phyloP scores from a whole-genome alignment of 148 eudicot genomes.

The Chenopodium album region DNA sequence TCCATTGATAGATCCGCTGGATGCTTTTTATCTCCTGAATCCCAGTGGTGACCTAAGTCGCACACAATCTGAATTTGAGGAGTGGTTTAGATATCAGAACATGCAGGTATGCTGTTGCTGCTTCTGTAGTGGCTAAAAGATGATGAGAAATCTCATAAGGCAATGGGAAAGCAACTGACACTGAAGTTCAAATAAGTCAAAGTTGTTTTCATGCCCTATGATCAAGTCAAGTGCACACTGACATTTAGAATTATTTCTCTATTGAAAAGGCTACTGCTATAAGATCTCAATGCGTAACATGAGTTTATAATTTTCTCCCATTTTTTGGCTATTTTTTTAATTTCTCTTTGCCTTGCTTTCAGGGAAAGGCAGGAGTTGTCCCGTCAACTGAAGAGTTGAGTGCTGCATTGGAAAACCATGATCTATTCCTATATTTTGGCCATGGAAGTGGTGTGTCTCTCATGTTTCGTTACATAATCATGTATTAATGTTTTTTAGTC shows the following conservation, averaged over 20 bases:
- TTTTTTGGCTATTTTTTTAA: background rate
- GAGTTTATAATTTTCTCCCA: background rate
- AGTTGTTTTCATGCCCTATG: background rate
- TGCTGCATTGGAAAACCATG: conserved; percentile 69
- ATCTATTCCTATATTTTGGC: conserved; percentile 82
- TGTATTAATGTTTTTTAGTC: background rate
- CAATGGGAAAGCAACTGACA: background rate
- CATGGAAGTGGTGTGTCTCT: conserved; percentile 84
- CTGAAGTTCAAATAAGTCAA: background rate
- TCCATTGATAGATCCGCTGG: conserved; percentile 86
- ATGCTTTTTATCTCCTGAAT: conserved; percentile 88
- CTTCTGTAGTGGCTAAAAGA: background rate
- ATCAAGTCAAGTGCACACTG: background rate
- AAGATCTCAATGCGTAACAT: background rate
- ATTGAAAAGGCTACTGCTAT: background rate
- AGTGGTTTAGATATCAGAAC: conserved; percentile 74
- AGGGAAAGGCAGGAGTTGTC: conserved; percentile 78
- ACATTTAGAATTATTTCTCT: background rate
- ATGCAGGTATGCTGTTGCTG: conserved; percentile 52
- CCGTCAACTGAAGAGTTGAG: conserved; percentile 69
- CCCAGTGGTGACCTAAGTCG: conserved; percentile 85
- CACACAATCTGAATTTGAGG: conserved; percentile 77
- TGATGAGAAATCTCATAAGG: background rate
- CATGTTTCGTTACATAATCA: background rate
- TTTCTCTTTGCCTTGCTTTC: conserved; percentile 16